Evolutionary conservation across 306 rosid genomes (phyloP).

Genomic region (Hippophae gyantsensis): DNA sequence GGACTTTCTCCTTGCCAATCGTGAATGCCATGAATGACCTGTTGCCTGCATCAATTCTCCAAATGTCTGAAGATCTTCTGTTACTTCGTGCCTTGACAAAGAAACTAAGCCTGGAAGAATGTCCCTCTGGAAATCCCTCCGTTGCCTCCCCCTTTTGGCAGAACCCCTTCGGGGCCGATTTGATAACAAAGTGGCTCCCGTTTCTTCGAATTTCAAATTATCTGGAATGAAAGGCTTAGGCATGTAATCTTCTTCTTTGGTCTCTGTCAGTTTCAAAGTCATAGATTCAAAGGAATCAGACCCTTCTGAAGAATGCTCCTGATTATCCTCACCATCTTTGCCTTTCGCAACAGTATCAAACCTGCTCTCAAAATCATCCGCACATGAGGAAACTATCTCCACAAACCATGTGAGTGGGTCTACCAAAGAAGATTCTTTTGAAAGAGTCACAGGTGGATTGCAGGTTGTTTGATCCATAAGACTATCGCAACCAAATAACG

Average conservation of each 20-base stretch:
- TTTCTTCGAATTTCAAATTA: slow-evolving; percentile 53
- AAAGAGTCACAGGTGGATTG: slow-evolving; percentile 26
- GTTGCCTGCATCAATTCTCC: slow-evolving; percentile 88
- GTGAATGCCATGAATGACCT: slow-evolving; percentile 77
- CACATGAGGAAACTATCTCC: slow-evolving; percentile 48
- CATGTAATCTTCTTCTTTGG: slow-evolving; percentile 86
- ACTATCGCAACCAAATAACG: slow-evolving; percentile 29
- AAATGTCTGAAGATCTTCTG: slow-evolving; percentile 93
- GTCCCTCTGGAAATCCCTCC: slow-evolving; percentile 96
- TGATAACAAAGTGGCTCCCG: slow-evolving; percentile 37
- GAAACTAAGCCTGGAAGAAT: slow-evolving; percentile 86
- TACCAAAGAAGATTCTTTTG: slow-evolving; percentile 22
- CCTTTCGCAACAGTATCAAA: slow-evolving; percentile 17
- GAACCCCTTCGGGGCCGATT: slow-evolving; percentile 67
- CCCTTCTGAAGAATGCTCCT: slow-evolving; percentile 32
- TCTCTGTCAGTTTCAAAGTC: slow-evolving; percentile 59
- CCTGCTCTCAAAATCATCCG: slow-evolving; percentile 33
- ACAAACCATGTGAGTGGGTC: slow-evolving; percentile 68
- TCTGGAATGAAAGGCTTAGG: slow-evolving; percentile 82
- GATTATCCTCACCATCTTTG: slow-evolving; percentile 24
- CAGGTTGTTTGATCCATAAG: slow-evolving; percentile 24
- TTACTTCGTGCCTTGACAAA: slow-evolving; percentile 87
- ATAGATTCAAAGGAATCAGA: slow-evolving; percentile 67
- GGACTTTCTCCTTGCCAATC: slow-evolving; percentile 74
- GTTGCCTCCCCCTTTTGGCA: slow-evolving; percentile 82